phyloP scores from a whole-genome alignment of 257 asterid genomes.

The Solanum pinnatisectum region DNA sequence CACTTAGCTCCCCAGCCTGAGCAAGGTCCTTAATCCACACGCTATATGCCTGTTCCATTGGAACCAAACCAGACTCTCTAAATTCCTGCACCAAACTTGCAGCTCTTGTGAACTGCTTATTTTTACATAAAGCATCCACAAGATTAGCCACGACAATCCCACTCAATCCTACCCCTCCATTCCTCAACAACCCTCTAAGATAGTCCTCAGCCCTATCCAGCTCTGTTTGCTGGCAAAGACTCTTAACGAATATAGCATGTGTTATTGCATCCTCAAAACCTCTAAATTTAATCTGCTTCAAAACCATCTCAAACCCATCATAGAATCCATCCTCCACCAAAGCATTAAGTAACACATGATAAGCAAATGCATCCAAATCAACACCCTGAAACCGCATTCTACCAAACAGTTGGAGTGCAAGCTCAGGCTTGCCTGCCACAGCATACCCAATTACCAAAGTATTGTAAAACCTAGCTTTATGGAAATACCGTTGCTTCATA shows the following conservation, averaged over 20 bases:
- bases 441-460: conserved; percentile 71
- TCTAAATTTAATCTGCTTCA: conserved; percentile 37
- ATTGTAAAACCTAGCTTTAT: conserved; percentile 24
- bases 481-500: conserved; percentile 14
- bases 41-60: conserved; percentile 48
- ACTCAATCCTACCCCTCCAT: conserved; percentile 14
- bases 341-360: conserved; percentile 64
- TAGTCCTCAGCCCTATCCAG: conserved; percentile 53
- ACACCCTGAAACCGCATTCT: conserved; percentile 67
- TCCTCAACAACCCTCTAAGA: conserved; percentile 23
- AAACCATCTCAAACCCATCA: conserved; percentile 39
- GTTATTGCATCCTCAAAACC: conserved; percentile 42
- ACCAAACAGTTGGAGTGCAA: conserved; percentile 63
- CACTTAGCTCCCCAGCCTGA: conserved; percentile 50
- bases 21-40: conserved; percentile 56
- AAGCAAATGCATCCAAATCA: conserved; percentile 52
- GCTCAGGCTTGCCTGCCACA: conserved; percentile 58
- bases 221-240: conserved; percentile 42
- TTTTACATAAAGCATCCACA: conserved; percentile 57
- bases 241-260: conserved; percentile 55
- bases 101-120: conserved; percentile 48
- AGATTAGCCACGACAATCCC: conserved; percentile 37
- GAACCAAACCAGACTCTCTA: conserved; percentile 21
- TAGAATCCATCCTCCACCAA: conserved; percentile 52
- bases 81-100: conserved; percentile 46